Conservation (phyloP, 208 protist genomes). For the Trypanosoma melophagium region DNA sequence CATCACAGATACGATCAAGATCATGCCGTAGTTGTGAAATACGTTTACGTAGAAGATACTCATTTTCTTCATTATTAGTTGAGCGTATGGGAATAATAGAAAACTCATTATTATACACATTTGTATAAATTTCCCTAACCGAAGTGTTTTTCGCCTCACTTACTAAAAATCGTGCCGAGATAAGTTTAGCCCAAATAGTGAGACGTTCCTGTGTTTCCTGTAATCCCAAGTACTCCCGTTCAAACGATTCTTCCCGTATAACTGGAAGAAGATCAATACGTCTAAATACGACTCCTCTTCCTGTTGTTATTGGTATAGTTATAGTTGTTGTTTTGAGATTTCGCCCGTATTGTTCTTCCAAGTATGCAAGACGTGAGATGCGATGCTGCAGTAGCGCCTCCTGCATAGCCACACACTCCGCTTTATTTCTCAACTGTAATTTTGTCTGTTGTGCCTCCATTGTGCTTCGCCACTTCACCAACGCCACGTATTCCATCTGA, state of each 20-base stretch:
- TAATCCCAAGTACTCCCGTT: slow-evolving; percentile 10
- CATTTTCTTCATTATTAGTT: neutral
- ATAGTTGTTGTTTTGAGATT: too few relatives aligned
- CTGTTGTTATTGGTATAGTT: too few relatives aligned
- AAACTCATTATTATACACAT: too few relatives aligned
- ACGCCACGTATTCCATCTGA: neutral
- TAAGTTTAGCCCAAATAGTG: neutral
- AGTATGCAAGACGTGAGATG: neutral
- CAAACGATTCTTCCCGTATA: slow-evolving; percentile 17
- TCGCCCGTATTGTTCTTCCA: neutral
- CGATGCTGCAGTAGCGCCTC: slow-evolving; percentile 13
- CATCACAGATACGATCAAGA: neutral
- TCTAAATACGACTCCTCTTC: too few relatives aligned
- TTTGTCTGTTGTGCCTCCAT: neutral
- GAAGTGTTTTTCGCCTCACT: too few relatives aligned
- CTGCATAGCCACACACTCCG: neutral
- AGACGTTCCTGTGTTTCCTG: slow-evolving; percentile 10
- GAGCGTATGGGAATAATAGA: too few relatives aligned
- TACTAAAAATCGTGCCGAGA: neutral
- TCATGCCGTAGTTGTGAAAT: neutral
- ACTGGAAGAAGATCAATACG: too few relatives aligned
- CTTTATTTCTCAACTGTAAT: neutral
- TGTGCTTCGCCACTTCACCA: slow-evolving; percentile 3
- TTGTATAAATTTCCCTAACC: too few relatives aligned
- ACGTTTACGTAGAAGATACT: neutral